Conservation (phyloP, 306 rosid genomes). For the Hippophae gyantsensis region DNA sequence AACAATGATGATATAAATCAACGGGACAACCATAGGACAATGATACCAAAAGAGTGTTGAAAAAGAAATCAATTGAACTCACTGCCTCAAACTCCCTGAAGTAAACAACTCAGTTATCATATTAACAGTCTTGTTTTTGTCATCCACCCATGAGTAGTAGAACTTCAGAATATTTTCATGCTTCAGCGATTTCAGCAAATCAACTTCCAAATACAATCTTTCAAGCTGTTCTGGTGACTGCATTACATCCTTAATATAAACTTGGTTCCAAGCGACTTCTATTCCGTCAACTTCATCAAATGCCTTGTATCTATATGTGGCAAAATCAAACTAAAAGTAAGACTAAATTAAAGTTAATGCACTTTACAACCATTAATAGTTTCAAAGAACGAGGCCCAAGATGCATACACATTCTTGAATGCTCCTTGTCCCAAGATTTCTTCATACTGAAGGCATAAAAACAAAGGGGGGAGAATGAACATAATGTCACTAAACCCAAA, state of each 20-base stretch:
- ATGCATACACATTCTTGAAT: conserved; percentile 84
- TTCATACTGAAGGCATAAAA: conserved; percentile 46
- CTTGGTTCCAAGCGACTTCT: conserved; percentile 91
- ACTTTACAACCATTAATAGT: too few species aligned
- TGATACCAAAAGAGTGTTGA: neutral
- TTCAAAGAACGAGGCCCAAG: conserved; percentile 8
- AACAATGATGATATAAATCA: conserved; percentile 6
- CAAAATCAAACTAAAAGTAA: neutral
- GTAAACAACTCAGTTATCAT: conserved; percentile 84
- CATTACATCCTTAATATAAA: conserved; percentile 56
- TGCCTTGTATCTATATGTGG: conserved; percentile 53
- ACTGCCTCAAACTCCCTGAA: conserved; percentile 92
- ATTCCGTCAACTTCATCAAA: conserved; percentile 77
- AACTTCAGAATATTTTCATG: conserved; percentile 70
- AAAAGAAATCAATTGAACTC: conserved; percentile 13
- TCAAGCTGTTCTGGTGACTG: conserved; percentile 59
- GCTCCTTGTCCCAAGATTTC: conserved; percentile 87
- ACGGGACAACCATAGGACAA: neutral
- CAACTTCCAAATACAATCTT: conserved; percentile 71
- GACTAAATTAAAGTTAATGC: conserved; percentile 4
- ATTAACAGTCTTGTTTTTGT: conserved; percentile 53
- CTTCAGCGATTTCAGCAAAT: conserved; percentile 69
- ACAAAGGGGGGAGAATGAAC: neutral
- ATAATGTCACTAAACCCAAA: conserved; percentile 4
- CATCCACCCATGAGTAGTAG: conserved; percentile 75